These are phyloP conservation scores for Heritiera littoralis DNA, from an alignment of 345 rosid genomes.

Conservation along the genomic window DNA sequence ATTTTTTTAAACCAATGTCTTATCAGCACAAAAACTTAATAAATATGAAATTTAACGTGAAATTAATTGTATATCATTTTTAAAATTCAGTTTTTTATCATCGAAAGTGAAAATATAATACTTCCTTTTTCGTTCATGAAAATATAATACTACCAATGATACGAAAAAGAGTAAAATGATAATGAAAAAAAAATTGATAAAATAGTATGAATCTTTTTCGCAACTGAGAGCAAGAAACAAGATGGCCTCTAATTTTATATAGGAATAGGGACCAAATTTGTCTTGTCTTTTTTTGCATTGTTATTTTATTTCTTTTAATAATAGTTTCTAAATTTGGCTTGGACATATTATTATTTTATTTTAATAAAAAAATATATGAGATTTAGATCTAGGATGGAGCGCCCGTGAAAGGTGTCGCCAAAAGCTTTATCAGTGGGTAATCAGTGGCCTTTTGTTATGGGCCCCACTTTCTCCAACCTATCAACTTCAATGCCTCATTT, in stretches of 20 bases:
- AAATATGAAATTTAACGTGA: no score
- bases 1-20: no score
- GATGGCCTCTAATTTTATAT: not conserved
- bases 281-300: not conserved
- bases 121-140: no score
- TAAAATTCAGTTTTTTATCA: not conserved
- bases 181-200: not conserved
- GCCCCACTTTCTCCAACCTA: not conserved
- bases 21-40: no score
- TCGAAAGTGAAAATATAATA: not conserved
- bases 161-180: not conserved
- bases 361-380: not conserved
- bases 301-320: no score
- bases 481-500: not conserved
- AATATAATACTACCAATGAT: not conserved
- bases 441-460: not conserved
- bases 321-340: not conserved
- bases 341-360: not conserved
- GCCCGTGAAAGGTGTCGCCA: conserved; percentile 11
- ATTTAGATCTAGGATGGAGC: not conserved
- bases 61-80: not conserved
- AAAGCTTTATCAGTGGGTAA: not conserved
- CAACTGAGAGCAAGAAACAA: conserved; percentile 2
- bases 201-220: conserved; percentile 2
- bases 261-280: not conserved